Base-by-base conservation (phyloP, 2,329 filamentous ascomycete genomes). In the Penicillium sp. region DNA sequence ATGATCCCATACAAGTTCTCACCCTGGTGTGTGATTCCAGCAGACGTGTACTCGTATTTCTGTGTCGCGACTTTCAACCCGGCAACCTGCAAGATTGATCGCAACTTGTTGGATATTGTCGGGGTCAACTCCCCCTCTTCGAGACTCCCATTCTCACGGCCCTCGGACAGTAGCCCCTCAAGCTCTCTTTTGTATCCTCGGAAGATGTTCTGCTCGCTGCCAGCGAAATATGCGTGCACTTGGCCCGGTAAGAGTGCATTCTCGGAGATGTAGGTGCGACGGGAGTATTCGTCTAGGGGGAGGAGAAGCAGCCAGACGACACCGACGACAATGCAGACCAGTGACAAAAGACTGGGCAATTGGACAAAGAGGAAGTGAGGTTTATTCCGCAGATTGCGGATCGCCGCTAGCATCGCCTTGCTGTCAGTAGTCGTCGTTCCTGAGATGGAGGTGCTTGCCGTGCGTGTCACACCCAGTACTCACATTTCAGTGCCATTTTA, bases 191-290 rank as follows among this genome's bases (percentile, higher is more conserved):
- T 80, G 63, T 93, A 96, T 6, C 87, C 92, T 31, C 88, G 77
- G 58, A 96, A 89, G 48, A 96, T 79, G 64, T 95, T 85, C 69
- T 96, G 89, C 61, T 98, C 92, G 63, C 87, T 95, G 12, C 92
- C 92, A 5, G 85, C 82, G 60, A 98, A 98, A 66, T 98, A 98
- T 1, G 92, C 95, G 67, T 96, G 90, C 6, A 96, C 92, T 65
- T 98, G 92, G 2, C 89, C 92, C 0, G 92, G 92, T 10, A 98
- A 72, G 22, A 98, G 79, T 8, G 92, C 92, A 62, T 98, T 98
- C 65, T 98, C 92, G 29, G 90, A 96, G 41, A 98, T 92, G 65
- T 98, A 98, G 1, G 90, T 98, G 43, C 78, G 76, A 49, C 92
- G 80, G 34, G 88, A 95, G 69, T 96, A 95, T 50, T 89, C 78